phyloP scores from a whole-genome alignment of 2,329 filamentous ascomycete genomes.

The Aspergillus brunneoviolaceus region DNA sequence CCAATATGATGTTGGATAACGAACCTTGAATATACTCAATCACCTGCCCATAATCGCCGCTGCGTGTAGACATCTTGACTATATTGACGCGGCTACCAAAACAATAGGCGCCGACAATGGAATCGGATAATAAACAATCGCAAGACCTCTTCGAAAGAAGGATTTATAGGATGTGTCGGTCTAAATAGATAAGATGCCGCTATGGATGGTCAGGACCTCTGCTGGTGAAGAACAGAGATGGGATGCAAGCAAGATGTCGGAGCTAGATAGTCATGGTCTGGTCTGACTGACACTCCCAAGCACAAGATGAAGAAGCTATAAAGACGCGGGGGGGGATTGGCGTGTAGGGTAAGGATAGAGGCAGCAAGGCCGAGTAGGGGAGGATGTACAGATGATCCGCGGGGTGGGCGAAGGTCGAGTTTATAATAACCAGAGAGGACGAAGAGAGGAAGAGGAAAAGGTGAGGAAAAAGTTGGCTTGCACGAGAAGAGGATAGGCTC shows the following conservation, averaged over 20 bases:
- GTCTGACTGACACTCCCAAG: slow-evolving; percentile 14
- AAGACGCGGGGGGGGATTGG: slow-evolving; percentile 11
- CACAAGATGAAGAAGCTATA: slow-evolving; percentile 11
- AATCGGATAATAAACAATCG: slow-evolving; percentile 15
- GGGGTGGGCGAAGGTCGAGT: slow-evolving; percentile 16
- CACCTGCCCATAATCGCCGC: slow-evolving; percentile 75
- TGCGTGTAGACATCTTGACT: slow-evolving; percentile 49
- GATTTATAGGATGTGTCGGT: background rate
- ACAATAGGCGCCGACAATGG: slow-evolving; percentile 12
- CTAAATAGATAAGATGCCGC: background rate
- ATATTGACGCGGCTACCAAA: slow-evolving; percentile 13
- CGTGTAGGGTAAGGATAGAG: slow-evolving; percentile 27
- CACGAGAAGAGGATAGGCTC: slow-evolving; percentile 22
- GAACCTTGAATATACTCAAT: slow-evolving; percentile 95
- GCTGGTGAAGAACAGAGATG: slow-evolving; percentile 6
- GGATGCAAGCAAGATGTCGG: slow-evolving; percentile 13
- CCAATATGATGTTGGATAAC: slow-evolving; percentile 23
- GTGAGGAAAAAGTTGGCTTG: slow-evolving; percentile 17
- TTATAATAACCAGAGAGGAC: slow-evolving; percentile 14
- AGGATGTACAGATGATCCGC: slow-evolving; percentile 9
- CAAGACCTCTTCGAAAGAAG: background rate
- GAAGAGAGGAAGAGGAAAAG: slow-evolving; percentile 8
- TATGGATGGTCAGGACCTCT: slow-evolving; percentile 14
- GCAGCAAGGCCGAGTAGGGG: slow-evolving; percentile 6
- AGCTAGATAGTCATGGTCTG: slow-evolving; percentile 33